Base-by-base conservation (phyloP, 2,329 filamentous ascomycete genomes). In the Apiospora rasikravindrae region DNA sequence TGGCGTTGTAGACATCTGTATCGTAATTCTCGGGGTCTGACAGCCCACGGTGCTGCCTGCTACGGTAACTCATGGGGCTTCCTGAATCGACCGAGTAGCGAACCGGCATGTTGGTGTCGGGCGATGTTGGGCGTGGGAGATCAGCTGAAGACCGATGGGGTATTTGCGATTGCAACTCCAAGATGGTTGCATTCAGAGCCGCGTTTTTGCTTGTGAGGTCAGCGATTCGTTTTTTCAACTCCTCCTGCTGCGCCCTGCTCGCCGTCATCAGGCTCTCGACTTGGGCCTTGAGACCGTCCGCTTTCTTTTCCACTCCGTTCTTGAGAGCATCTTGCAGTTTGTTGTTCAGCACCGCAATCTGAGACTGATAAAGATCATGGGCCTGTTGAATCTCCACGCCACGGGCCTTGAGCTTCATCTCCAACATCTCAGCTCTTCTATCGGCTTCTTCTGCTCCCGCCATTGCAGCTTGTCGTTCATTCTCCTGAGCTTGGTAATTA, bases 401-500 rank as follows among this genome's bases (percentile, higher is more conserved):
- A 26, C 83, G 82, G 7, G 85, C 87, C 57, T 79, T 82, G 73
- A 95, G 82, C 74, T 90, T 87, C 83, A 91, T 83, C 67, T 86
- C 85, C 29, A 93, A 83, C 70, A 87, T 84, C 74, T 91, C 87
- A 8, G 91, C 86, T 69, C 89, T 87, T 71, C 86, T 88, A 49
- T 90, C 86, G 16, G 91, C 86, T 42, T 88, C 84, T 22, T 89
- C 87, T 1, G 90, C 88, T 40, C 88, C 86, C n/a, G 88, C 86
- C 67, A 89, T 85, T 0, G 89, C 87, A 26, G 83, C 82, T 70
- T 91, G 86, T 53, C 89, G 86, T 73, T 91, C 88, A 45, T 88
- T 83, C 76, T 94, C 90, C 64, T 87, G 87, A 57, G 89, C 88
- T 77, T 94, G 91, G 71, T 89, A 88, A 67, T 90, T 88, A 2